These are phyloP conservation scores for Mortierella claussenii DNA, from an alignment of 192 early-diverging fungal genomes.

Conservation along the genomic window DNA sequence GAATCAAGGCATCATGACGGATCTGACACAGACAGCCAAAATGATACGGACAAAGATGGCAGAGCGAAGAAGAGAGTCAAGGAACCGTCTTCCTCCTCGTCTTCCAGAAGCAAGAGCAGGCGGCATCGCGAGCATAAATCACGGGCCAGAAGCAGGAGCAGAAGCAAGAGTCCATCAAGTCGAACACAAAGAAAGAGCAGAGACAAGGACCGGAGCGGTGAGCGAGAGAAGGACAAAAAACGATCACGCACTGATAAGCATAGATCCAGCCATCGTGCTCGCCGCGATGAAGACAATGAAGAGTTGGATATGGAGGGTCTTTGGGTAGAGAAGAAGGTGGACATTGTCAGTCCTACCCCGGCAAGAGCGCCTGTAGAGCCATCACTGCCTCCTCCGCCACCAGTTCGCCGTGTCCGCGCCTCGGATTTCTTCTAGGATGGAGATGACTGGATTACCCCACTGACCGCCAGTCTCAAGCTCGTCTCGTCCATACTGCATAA, in stretches of 20 bases:
- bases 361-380: not conserved
- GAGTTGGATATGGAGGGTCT: slow-evolving; percentile 5
- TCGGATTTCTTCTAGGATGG: slow-evolving; percentile 1
- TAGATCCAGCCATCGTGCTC: not conserved
- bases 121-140: slow-evolving; percentile 12
- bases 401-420: not conserved
- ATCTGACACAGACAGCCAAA: not conserved
- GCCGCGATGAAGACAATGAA: not conserved
- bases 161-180: slow-evolving; percentile 17
- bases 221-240: slow-evolving; percentile 2
- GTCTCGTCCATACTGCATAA: too few relatives aligned
- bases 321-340: slow-evolving; percentile 22
- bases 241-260: slow-evolving; percentile 9
- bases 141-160: slow-evolving; percentile 15
- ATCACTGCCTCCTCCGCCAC: not conserved
- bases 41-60: not conserved
- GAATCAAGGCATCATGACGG: not conserved
- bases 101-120: slow-evolving; percentile 10
- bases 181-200: slow-evolving; percentile 3
- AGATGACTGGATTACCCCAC: not conserved
- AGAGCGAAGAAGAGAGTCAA: not conserved
- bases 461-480: not conserved
- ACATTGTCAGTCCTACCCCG: not conserved
- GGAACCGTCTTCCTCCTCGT: not conserved
- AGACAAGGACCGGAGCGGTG: slow-evolving; percentile 5